Base-by-base conservation (phyloP, 768 basidiomycete species). In the Mycena crocata region DNA sequence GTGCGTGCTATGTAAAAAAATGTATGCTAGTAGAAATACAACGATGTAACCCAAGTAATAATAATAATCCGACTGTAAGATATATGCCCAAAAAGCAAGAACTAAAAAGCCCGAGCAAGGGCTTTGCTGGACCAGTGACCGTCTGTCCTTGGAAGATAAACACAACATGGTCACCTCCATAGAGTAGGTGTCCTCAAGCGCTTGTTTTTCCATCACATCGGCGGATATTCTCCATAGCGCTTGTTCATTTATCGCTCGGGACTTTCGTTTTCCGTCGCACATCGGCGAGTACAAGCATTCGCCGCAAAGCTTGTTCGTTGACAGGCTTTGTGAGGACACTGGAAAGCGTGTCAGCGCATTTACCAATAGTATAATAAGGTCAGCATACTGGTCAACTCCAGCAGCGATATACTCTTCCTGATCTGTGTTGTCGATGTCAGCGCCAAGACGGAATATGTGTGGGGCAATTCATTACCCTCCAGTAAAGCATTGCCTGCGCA, bases 271-370 rank as follows among this genome's bases (percentile, higher is more conserved):
- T 85, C 64, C 84, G 85, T 78, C 81, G 80, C 58, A 82, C 80
- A 42, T 84, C 82, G 39, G 86, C 86, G 46, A 78, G 70, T 26
- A 80, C 71, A n/a, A 87, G 73, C 60, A 85, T 81, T 42, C 83
- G 81, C 70, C 79, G 74, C 28, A 87, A 75, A 64, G 80, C 83
- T 59, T 81, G 84, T 78, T 93, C 91, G 26, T 90, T 82, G 2
- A 94, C 93, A 0, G 93, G 93, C 78, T 94, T 94, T 50, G 91
- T 93, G 66, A 94, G 77, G 19, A 94, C 87, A 56, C 91, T 93
- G 60, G 17, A 64, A 62, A 31, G 51, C 24, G 21, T 61, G 56
- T 69, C 67, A 66, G 70, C 57, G 52, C 50, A 51, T 34, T n/a
- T 3, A 28, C 59, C 55, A 49, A 32, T 57, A 10, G 21, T 45